Evolutionary conservation across 176 grass and related monocot species (phyloP).

Genomic region (Luzula sylvatica): DNA sequence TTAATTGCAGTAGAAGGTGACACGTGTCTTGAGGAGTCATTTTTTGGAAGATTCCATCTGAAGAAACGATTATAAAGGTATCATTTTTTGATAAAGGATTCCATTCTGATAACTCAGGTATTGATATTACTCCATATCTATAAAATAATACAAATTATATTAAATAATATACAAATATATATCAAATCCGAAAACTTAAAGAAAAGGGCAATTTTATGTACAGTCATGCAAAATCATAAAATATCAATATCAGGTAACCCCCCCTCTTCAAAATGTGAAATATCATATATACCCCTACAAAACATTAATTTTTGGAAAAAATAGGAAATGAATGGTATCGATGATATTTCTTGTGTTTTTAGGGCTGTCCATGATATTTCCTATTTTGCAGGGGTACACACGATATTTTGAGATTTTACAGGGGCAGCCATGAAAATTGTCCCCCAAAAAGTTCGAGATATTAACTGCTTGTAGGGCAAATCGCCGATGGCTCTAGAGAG

Average conservation of each 20-base stretch:
- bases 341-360: too few species aligned
- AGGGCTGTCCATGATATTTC: too few species aligned
- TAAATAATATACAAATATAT: neutral
- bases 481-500: constrained; percentile 92
- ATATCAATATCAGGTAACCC: neutral
- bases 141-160: constrained; percentile 20
- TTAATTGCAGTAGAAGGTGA: constrained; percentile 55
- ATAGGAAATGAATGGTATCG: too few species aligned
- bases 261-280: neutral
- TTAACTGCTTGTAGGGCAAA: constrained; percentile 70
- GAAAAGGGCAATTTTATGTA: neutral
- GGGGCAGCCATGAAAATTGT: neutral
- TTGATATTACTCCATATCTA: constrained; percentile 87
- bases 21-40: constrained; percentile 84
- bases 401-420: too few species aligned
- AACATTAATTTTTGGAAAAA: too few species aligned
- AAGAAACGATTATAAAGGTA: constrained; percentile 65
- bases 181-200: neutral
- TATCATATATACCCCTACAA: neutral
- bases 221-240: too few species aligned
- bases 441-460: neutral
- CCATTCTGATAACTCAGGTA: constrained; percentile 83
- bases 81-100: constrained; percentile 62
- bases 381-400: too few species aligned
- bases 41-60: constrained; percentile 89